phyloP scores from a whole-genome alignment of 2,329 filamentous ascomycete genomes.

The Ophiocordyceps camponoti-floridani region DNA sequence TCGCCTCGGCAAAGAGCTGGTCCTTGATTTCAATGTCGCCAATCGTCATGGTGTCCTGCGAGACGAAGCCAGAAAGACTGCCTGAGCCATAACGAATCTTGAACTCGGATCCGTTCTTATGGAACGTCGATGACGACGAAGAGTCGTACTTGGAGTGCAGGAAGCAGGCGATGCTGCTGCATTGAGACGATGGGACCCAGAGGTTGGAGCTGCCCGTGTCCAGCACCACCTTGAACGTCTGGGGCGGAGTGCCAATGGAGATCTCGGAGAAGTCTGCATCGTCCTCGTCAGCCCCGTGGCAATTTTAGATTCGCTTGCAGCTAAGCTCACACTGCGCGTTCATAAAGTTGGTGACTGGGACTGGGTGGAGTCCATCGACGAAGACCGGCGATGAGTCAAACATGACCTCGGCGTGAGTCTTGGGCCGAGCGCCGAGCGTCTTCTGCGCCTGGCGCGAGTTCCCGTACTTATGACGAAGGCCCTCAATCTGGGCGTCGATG shows the following conservation, averaged over 20 bases:
- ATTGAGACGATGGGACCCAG: conserved; percentile 86
- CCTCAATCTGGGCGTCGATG: conserved; percentile 64
- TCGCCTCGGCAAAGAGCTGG: conserved; percentile 94
- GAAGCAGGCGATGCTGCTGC: conserved; percentile 93
- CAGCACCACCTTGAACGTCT: conserved; percentile 94
- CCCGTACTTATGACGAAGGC: conserved; percentile 93
- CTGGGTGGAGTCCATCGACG: conserved; percentile 51
- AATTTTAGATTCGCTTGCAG: conserved; percentile 3
- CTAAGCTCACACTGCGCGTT: conserved; percentile 79
- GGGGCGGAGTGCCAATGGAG: conserved; percentile 74
- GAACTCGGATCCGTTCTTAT: conserved; percentile 84
- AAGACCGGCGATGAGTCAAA: conserved; percentile 14
- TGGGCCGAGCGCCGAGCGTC: conserved; percentile 61
- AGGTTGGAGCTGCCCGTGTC: conserved; percentile 98
- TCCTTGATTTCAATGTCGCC: conserved; percentile 76
- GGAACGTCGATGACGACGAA: conserved; percentile 71
- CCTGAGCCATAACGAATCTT: conserved; percentile 93
- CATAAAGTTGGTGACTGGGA: conserved; percentile 92
- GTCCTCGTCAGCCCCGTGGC: background rate
- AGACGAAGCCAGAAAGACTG: conserved; percentile 83
- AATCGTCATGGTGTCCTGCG: conserved; percentile 70
- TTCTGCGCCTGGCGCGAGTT: conserved; percentile 53
- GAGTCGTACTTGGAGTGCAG: conserved; percentile 95
- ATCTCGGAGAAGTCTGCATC: conserved; percentile 86
- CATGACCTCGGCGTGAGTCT: conserved; percentile 35